phyloP scores from a whole-genome alignment of 257 asterid species.

The Hygrophila difformis region DNA sequence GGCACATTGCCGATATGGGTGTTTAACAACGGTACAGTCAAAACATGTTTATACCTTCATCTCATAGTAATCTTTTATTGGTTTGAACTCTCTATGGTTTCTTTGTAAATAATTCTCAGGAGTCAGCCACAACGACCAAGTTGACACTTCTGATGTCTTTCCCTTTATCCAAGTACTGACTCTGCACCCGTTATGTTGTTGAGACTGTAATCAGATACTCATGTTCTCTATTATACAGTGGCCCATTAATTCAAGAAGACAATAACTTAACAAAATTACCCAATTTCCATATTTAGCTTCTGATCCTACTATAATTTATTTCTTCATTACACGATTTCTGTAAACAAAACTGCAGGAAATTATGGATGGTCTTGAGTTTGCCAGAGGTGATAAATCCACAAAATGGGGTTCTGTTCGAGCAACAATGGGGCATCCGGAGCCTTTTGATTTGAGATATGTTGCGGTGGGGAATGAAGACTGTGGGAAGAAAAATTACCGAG shows the following conservation, averaged over 20 bases:
- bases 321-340: not conserved
- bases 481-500: conserved; percentile 65
- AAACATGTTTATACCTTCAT: conserved; percentile 5
- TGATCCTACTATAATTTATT: not conserved
- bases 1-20: conserved; percentile 89
- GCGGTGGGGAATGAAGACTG: conserved; percentile 97
- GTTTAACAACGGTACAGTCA: conserved; percentile 78
- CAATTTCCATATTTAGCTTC: not conserved
- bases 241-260: no score
- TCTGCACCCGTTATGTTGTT: not conserved
- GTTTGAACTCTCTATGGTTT: conserved; percentile 7
- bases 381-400: conserved; percentile 64
- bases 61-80: not conserved
- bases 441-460: conserved; percentile 81
- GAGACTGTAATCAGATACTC: not conserved
- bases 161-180: conserved; percentile 72
- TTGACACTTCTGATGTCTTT: conserved; percentile 47
- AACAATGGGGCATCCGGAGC: conserved; percentile 83
- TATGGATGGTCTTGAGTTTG: conserved; percentile 87
- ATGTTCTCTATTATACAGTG: no score
- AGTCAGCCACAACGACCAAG: conserved; percentile 86
- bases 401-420: conserved; percentile 96
- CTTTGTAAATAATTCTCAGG: conserved; percentile 37
- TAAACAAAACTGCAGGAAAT: conserved; percentile 47
- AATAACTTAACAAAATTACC: no score